phyloP scores from a whole-genome alignment of 2,329 filamentous ascomycete genomes.

The Stachybotrys elegans region DNA sequence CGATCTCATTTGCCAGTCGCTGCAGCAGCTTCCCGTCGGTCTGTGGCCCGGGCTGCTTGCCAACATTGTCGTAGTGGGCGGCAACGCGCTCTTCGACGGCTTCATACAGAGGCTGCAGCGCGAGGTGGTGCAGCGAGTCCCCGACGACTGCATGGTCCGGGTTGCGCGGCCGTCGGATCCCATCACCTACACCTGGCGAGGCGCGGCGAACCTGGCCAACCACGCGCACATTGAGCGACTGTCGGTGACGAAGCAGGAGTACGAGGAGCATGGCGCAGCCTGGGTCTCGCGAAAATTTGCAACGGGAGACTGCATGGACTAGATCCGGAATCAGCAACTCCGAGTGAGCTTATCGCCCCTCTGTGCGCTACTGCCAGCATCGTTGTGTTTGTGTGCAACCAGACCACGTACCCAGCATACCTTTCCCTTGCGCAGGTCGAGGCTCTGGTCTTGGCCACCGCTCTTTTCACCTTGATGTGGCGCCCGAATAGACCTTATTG shows the following conservation, averaged over 20 bases:
- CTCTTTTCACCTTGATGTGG: too few relatives aligned
- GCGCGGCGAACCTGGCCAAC: conserved; percentile 71
- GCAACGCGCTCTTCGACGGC: conserved; percentile 73
- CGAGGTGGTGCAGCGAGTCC: conserved; percentile 67
- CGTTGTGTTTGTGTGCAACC: too few relatives aligned
- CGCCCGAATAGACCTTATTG: too few relatives aligned
- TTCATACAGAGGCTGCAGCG: conserved; percentile 75
- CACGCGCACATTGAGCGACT: conserved; percentile 63
- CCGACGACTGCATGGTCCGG: conserved; percentile 72
- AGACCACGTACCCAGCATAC: too few relatives aligned
- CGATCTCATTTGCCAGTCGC: conserved; percentile 74
- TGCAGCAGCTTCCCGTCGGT: conserved; percentile 71
- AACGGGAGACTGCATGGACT: too few relatives aligned
- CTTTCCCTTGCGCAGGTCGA: too few relatives aligned
- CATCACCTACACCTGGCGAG: conserved; percentile 77
- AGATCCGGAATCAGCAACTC: too few relatives aligned
- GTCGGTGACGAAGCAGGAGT: conserved; percentile 81
- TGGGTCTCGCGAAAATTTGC: conserved; percentile 73
- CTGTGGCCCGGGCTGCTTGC: conserved; percentile 79
- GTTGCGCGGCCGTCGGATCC: conserved; percentile 68
- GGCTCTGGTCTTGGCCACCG: too few relatives aligned
- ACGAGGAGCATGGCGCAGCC: conserved; percentile 74
- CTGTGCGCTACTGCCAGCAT: too few relatives aligned
- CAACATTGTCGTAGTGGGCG: conserved; percentile 86
- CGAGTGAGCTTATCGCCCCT: too few relatives aligned